Base-by-base conservation (phyloP, 1,284 basidiomycete species). In the Veloboletus limbatus region DNA sequence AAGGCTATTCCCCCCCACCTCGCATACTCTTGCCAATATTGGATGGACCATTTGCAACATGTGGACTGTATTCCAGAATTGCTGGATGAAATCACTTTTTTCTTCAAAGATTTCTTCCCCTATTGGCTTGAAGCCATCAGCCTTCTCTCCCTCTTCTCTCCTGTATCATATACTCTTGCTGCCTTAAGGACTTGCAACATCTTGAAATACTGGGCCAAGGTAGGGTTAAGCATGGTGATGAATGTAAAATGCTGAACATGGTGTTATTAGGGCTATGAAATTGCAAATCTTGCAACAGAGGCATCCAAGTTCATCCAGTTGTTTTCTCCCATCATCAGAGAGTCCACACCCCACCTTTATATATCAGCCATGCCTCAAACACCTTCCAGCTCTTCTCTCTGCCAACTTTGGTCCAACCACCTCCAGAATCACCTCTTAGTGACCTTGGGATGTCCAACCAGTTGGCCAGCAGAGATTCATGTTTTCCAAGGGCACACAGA, bases 311-410 rank as follows among this genome's bases (percentile, higher is more conserved):
- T 58, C 16, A 55, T 58, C 7, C 57, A 55, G 20, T 0, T 49
- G 3, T 58, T 58, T 53, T 28, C 54, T 16, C 34, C 56, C 2
- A 14, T 60, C 20, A 30, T 58, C 10, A 41, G 28, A 36, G 52
- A 60, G 16, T 55, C 45, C 3, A 60, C 59, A 13, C 57, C 57
- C 16, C 56, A 58, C 6, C 47, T 57, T 7, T 57, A 57, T 30
- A 11, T 57, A 9, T 57, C 55, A 45, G 58, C 55, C n/a, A 61
- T 57, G 51, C 51, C 56, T 13, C 56, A 58, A 32, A 62, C 52
- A 38, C 56, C 59, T 3, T 52, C 47, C 5, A 33, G 24, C 8
- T 62, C 56, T 37, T 34, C 47, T 28, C 52, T 58, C 1, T 36
- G 11, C 10, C 32, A 48, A 30, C 33, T 57, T 6, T 57, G 56